Evolutionary conservation across 305 asterid species (phyloP), one percentile per base, ranked within the genome.

Genomic region (Andrographis paniculata): DNA sequence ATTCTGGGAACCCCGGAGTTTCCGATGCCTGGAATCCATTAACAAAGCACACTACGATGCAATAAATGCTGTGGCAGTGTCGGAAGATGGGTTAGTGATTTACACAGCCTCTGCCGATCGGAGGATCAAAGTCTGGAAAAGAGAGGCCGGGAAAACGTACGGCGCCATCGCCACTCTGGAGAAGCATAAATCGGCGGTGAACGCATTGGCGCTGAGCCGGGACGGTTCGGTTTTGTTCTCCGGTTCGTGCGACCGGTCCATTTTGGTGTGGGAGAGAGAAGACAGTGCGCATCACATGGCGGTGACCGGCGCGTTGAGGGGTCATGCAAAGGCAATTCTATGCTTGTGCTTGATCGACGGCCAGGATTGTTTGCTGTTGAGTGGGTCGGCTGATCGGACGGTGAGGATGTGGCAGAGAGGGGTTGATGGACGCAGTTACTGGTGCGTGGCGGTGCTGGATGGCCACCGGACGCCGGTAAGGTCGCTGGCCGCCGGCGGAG

Each of bases 191-290:
- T 84, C 94, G 0, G 86, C 94, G 0, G 94, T 87, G 28, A 84
- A 87, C 28, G 94, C 97, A 3, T 17, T 87, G 6, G 78, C 94
- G 0, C 56, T 81, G 73, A 70, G 40, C 23, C 39, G 16, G 0
- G 77, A 75, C 58, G 87, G 86, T 36, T 78, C 91, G 47, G 71
- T 80, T 51, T 55, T 87, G 14, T 87, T 78, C 48, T 87, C 95
- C 52, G 95, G 94, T 19, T 66, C 97, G 1, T 73, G 82, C 55
- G 97, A 87, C 42, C 55, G 95, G 45, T 87, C 95, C 17, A 80
- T 84, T 23, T 39, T 84, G 65, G 97, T 87, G n/a, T 87, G 95
- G 95, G 97, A 84, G 6, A 84, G 80, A 30, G 95, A 81, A 39
- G 89, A 72, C 43, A 73, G 91, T 53, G 95, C 86, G 0, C 63